Percentiles rank a stretch among this genome's conserved stretches.
phyloP scores from a whole-genome alignment of 345 rosid species.

The Conringia planisiliqua region DNA sequence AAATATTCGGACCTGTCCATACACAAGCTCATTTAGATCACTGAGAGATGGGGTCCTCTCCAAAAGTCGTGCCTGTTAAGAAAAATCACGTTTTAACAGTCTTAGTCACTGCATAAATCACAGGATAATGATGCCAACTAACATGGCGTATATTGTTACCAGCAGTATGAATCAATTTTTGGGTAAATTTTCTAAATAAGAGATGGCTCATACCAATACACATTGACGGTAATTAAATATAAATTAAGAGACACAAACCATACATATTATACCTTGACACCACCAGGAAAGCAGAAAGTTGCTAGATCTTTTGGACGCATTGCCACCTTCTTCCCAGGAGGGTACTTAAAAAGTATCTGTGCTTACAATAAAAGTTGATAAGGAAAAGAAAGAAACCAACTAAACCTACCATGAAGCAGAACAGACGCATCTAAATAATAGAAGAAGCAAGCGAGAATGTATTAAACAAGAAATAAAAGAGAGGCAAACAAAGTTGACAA shows the following conservation, averaged over 20 bases:
- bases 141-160: neutral
- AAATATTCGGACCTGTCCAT: constrained; percentile 70
- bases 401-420: constrained; percentile 7
- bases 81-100: constrained; percentile 14
- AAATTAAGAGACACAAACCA: neutral
- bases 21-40: constrained; percentile 89
- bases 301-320: constrained; percentile 83
- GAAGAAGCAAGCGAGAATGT: constrained; percentile 4
- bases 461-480: neutral
- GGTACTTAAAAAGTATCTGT: constrained; percentile 85
- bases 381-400: constrained; percentile 14
- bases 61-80: constrained; percentile 63
- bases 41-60: constrained; percentile 94
- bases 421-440: neutral
- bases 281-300: constrained; percentile 93
- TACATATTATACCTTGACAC: constrained; percentile 66
- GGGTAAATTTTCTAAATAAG: neutral
- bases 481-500: neutral
- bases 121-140: neutral
- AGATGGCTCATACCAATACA: neutral
- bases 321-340: constrained; percentile 80
- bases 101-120: constrained; percentile 13
- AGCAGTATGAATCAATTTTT: neutral
- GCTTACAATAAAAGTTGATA: constrained; percentile 20
- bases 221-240: neutral